phyloP scores from a whole-genome alignment of 2,329 filamentous ascomycete species.

The Metarhizium sp. region DNA sequence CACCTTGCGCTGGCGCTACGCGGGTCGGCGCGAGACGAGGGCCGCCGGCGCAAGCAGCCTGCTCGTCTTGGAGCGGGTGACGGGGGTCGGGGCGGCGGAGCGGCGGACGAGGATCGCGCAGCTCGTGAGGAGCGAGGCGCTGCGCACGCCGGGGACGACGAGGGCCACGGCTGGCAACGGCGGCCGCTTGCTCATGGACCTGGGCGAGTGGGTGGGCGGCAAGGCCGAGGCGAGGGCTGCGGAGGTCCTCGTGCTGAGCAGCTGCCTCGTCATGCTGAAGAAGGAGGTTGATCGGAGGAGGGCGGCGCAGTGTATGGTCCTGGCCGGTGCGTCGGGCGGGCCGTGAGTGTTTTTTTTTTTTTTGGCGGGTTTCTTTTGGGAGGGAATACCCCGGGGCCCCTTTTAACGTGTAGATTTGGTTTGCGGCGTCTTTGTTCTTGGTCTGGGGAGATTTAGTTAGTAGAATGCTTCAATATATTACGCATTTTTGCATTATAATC shows the following conservation, averaged over 20 bases:
- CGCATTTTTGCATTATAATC: too few relatives aligned
- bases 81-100: slow-evolving; percentile 22
- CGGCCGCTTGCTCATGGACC: slow-evolving; percentile 35
- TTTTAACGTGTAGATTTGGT: too few relatives aligned
- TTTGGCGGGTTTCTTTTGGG: too few relatives aligned
- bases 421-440: too few relatives aligned
- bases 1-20: slow-evolving; percentile 48
- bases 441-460: too few relatives aligned
- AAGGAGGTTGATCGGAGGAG: slow-evolving; percentile 52
- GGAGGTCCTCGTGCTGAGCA: slow-evolving; percentile 44
- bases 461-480: too few relatives aligned
- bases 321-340: slow-evolving; percentile 21
- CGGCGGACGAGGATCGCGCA: slow-evolving; percentile 27
- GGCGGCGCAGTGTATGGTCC: slow-evolving; percentile 37
- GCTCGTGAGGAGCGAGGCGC: slow-evolving; percentile 30
- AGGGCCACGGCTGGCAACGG: slow-evolving; percentile 38
- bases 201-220: slow-evolving; percentile 22
- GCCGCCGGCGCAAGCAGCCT: slow-evolving; percentile 30
- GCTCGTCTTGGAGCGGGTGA: slow-evolving; percentile 42
- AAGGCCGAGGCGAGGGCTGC: slow-evolving; percentile 28
- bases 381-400: too few relatives aligned
- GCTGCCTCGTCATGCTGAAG: slow-evolving; percentile 54
- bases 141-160: slow-evolving; percentile 29
- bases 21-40: slow-evolving; percentile 33
- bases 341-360: neutral